Evolutionary conservation across 139 green algal species (phyloP).

Genomic region (Tetradesmus lagerheimii): DNA sequence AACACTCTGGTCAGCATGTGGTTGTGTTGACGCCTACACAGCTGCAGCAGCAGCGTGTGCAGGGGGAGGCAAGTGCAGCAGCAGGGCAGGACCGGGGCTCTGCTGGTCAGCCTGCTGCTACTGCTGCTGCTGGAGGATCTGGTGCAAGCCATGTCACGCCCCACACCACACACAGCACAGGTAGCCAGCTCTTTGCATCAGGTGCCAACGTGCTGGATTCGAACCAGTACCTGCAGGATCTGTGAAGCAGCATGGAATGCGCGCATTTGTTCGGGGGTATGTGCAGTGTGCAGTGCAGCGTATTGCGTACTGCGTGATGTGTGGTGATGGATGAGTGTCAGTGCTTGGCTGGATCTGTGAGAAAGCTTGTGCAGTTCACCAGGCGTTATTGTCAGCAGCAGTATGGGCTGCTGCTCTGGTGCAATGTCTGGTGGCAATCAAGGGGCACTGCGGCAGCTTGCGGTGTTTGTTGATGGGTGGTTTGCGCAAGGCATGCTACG

Average conservation of each 20-base stretch:
- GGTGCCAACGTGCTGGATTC: neutral
- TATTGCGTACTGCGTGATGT: neutral
- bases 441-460: no score
- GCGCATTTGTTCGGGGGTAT: neutral
- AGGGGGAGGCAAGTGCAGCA: neutral
- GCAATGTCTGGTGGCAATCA: no score
- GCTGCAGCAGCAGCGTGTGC: neutral
- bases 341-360: neutral
- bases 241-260: neutral
- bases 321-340: neutral
- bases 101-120: neutral
- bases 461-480: neutral
- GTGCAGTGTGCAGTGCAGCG: neutral
- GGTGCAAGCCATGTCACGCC: neutral
- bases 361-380: no score
- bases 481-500: neutral
- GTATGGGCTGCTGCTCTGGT: no score
- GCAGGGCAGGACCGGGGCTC: neutral
- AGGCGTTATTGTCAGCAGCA: no score
- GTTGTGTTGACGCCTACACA: neutral
- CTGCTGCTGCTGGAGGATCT: neutral
- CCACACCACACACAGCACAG: neutral
- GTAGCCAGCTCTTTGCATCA: neutral
- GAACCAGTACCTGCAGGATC: neutral
- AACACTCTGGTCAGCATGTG: neutral